A percentile compares a stretch with the other conserved stretches of the same genome.
These are phyloP conservation scores for Salix koriyanagi DNA, from an alignment of 345 rosid genomes.

Conservation along the genomic window DNA sequence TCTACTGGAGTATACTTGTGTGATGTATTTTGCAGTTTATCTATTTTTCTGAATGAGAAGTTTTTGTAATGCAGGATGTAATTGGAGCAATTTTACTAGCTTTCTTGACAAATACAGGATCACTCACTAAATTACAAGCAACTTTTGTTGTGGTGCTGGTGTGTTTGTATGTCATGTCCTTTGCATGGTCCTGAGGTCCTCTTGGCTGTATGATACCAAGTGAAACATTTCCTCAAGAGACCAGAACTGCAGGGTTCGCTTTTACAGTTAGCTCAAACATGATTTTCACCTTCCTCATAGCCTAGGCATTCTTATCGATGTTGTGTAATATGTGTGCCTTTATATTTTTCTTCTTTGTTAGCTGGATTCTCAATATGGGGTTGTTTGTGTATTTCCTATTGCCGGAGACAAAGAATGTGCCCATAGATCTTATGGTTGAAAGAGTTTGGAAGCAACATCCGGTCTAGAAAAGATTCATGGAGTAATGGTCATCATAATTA, in stretches of 20 bases:
- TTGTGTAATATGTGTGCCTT: conserved; percentile 14
- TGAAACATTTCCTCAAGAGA: conserved; percentile 15
- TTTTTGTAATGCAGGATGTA: conserved; percentile 3
- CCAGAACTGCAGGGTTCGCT: conserved; percentile 16
- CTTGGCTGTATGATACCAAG: conserved; percentile 19
- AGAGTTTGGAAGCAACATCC: conserved; percentile 23
- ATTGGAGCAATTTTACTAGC: conserved; percentile 6
- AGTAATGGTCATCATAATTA: not conserved
- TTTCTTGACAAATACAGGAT: not conserved
- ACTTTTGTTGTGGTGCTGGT: not conserved
- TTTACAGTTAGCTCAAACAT: conserved; percentile 16
- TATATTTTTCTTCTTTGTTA: conserved; percentile 22
- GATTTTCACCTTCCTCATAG: conserved; percentile 15
- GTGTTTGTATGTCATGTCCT: conserved; percentile 16
- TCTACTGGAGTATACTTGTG: not conserved
- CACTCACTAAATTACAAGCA: conserved; percentile 12
- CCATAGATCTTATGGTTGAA: conserved; percentile 16
- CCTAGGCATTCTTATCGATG: conserved; percentile 25
- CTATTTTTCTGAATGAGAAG: not conserved
- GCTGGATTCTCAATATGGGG: conserved; percentile 15
- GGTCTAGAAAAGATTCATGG: conserved; percentile 17
- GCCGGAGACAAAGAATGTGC: conserved; percentile 21
- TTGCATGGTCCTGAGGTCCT: conserved; percentile 26
- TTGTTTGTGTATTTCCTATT: conserved; percentile 4
- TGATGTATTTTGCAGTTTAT: no score